A percentile compares a stretch with the other conserved stretches of the same genome.
These are phyloP conservation scores for Talaromyces ruber DNA, from an alignment of 495 filamentous ascomycete species.

Conservation along the genomic window DNA sequence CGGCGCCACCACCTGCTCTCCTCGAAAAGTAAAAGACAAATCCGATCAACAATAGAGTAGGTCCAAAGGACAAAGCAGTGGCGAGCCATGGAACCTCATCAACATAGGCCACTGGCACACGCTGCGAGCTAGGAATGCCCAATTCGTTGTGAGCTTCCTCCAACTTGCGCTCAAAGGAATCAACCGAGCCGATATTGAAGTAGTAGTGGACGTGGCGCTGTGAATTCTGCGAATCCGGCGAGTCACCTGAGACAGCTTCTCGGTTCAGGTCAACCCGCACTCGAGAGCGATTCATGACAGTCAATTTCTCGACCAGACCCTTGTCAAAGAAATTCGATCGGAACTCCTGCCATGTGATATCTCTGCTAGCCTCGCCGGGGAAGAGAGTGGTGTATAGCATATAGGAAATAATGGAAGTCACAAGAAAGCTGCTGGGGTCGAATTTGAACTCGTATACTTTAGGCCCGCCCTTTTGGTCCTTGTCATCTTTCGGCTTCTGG, in stretches of 20 bases:
- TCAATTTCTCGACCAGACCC: constrained; percentile 88
- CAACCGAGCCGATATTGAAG: constrained; percentile 91
- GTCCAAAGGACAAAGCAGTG: constrained; percentile 68
- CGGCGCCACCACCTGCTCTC: constrained; percentile 53
- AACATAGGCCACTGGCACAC: constrained; percentile 87
- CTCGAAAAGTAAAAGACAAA: constrained; percentile 64
- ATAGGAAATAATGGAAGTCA: constrained; percentile 52
- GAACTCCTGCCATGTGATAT: constrained; percentile 98
- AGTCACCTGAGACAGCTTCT: constrained; percentile 66
- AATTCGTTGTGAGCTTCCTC: constrained; percentile 84
- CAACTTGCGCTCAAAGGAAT: constrained; percentile 79
- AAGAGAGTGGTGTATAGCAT: constrained; percentile 51
- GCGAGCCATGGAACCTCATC: constrained; percentile 60
- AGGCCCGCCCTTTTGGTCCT: constrained; percentile 13
- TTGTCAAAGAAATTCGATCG: constrained; percentile 86
- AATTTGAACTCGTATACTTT: constrained; percentile 42
- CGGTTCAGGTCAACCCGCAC: constrained; percentile 81
- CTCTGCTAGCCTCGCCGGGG: constrained; percentile 57
- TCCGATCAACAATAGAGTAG: constrained; percentile 78
- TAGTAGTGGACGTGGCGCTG: constrained; percentile 73
- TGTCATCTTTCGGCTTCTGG: constrained; percentile 22
- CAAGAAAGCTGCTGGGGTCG: constrained; percentile 46
- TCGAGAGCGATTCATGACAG: constrained; percentile 60
- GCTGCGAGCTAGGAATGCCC: constrained; percentile 69
- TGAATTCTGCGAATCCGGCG: constrained; percentile 71